Evolutionary conservation across 2,329 filamentous ascomycete species (phyloP).

Genomic region (Colletotrichum tofieldiae): DNA sequence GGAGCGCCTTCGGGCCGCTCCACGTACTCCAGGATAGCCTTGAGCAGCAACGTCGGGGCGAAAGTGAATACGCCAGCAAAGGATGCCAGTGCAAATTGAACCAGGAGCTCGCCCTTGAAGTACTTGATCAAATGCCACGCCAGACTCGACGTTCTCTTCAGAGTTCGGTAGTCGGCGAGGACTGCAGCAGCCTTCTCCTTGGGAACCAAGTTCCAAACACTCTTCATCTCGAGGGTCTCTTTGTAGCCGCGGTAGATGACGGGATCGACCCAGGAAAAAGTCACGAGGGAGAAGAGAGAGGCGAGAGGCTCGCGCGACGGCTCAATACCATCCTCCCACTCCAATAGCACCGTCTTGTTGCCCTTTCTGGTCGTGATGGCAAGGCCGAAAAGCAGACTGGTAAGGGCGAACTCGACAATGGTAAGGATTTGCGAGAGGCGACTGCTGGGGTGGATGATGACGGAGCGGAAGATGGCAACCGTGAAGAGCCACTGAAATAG

Average conservation of each 20-base stretch:
- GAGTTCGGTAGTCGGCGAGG: slow-evolving; percentile 85
- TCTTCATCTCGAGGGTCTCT: slow-evolving; percentile 83
- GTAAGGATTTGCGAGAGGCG: slow-evolving; percentile 74
- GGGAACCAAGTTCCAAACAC: slow-evolving; percentile 93
- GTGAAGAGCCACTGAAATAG: slow-evolving; percentile 84
- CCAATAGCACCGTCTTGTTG: slow-evolving; percentile 89
- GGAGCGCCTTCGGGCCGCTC: slow-evolving; percentile 84
- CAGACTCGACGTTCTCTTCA: slow-evolving; percentile 85
- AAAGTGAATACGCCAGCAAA: slow-evolving; percentile 89
- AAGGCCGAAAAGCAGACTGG: slow-evolving; percentile 81
- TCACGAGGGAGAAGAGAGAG: slow-evolving; percentile 88
- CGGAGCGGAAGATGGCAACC: slow-evolving; percentile 86
- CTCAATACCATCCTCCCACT: slow-evolving; percentile 90
- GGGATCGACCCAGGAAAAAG: slow-evolving; percentile 91
- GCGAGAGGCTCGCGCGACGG: slow-evolving; percentile 90
- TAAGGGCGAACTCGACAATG: slow-evolving; percentile 82
- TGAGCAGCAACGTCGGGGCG: slow-evolving; percentile 90
- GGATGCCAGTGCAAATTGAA: slow-evolving; percentile 86
- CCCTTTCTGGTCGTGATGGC: slow-evolving; percentile 89
- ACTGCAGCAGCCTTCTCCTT: slow-evolving; percentile 90
- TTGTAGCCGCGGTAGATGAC: slow-evolving; percentile 93
- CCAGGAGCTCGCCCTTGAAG: slow-evolving; percentile 83
- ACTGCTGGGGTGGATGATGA: slow-evolving; percentile 82
- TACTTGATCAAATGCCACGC: slow-evolving; percentile 87
- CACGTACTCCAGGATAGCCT: slow-evolving; percentile 94